A percentile compares a stretch with the other conserved stretches of the same genome.
phyloP scores from a whole-genome alignment of 2,329 filamentous ascomycete genomes.

The Fusarium equiseti region DNA sequence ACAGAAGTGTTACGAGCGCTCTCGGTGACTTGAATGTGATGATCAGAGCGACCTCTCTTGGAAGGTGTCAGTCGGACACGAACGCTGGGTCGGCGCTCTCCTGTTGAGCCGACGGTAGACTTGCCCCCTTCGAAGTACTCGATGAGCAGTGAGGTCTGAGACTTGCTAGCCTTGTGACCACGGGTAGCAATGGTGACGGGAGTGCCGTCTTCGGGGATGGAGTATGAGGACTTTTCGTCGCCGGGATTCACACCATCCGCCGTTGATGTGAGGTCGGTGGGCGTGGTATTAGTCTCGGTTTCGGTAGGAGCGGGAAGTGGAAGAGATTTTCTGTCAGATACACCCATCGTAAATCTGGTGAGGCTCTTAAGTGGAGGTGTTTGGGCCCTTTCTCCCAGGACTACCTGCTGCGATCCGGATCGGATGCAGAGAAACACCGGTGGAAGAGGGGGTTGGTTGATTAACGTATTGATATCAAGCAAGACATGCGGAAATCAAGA shows the following conservation, averaged over 20 bases:
- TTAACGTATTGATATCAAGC: constrained; percentile 46
- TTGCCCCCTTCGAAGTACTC: constrained; percentile 94
- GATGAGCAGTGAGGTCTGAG: constrained; percentile 91
- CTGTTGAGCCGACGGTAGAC: constrained; percentile 61
- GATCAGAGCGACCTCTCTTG: constrained; percentile 71
- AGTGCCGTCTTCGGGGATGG: constrained; percentile 86
- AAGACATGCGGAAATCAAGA: constrained; percentile 49
- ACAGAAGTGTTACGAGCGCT: constrained; percentile 76
- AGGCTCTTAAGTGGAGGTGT: constrained; percentile 34
- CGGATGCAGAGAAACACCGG: constrained; percentile 34
- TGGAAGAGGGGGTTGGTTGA: constrained; percentile 34
- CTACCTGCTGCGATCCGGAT: constrained; percentile 35
- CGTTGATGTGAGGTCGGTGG: constrained; percentile 65
- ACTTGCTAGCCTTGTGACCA: constrained; percentile 69
- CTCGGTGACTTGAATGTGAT: constrained; percentile 89
- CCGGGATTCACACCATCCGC: constrained; percentile 76
- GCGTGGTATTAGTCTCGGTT: constrained; percentile 72
- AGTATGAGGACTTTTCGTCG: constrained; percentile 80
- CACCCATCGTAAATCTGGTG: constrained; percentile 62
- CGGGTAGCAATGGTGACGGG: constrained; percentile 91
- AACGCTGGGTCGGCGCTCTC: constrained; percentile 83
- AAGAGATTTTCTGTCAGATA: constrained; percentile 68
- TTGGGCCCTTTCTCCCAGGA: constrained; percentile 39
- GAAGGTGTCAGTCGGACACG: constrained; percentile 83
- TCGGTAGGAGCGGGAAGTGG: constrained; percentile 85